Base-by-base conservation (phyloP, 2,329 filamentous ascomycete genomes). In the Colletotrichum lupini region DNA sequence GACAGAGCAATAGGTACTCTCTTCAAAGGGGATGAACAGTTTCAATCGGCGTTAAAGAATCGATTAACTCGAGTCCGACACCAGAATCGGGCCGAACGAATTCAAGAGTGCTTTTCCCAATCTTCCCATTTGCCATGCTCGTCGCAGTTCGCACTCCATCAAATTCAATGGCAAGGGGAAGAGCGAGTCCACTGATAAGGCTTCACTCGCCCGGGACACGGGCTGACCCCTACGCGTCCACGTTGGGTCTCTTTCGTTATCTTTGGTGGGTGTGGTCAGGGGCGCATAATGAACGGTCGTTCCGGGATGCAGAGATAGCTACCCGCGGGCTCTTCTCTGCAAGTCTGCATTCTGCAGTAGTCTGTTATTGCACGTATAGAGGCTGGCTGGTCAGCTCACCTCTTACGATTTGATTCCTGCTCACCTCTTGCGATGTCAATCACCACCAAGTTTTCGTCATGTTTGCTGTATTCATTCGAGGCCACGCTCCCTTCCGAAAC, bases 231-330 rank as follows among this genome's bases (percentile, higher is more conserved):
- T 32, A 35, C 28, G 22, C 22, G 12, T 24, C 26, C 22, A 14
- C n/a, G 28, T 53, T 26, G 61, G 61, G 28, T 35, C 49, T 22
- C 26, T 64, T 22, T 19, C 55, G 46, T 64, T 55, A 64, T 64
- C 46, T 64, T 55, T 64, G 61, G 28, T 56, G 53, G 53, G 53
- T 56, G 28, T 32, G 46, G 28, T 28, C 46, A 55, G 49, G 46
- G 61, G 61, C n/a, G 22, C n/a, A 64, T 63, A 28, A 63, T 24
- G n/a, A 63, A 46, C 28, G 22, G 35, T 19, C n/a, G 9, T 2
- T 14, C 42, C 16, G 26, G 16, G 11, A 11, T 19, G 46, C n/a
- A 63, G 28, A 30, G 42, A 46, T 32, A 28, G 16, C 24, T 56
- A 56, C 12, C 26, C 16, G 26, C 16, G 26, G 42, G 42, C 19